Evolutionary conservation across 2,329 filamentous ascomycete species (phyloP), one percentile per base, ranked within the genome.

Genomic region (Parafenestella ontariensis): DNA sequence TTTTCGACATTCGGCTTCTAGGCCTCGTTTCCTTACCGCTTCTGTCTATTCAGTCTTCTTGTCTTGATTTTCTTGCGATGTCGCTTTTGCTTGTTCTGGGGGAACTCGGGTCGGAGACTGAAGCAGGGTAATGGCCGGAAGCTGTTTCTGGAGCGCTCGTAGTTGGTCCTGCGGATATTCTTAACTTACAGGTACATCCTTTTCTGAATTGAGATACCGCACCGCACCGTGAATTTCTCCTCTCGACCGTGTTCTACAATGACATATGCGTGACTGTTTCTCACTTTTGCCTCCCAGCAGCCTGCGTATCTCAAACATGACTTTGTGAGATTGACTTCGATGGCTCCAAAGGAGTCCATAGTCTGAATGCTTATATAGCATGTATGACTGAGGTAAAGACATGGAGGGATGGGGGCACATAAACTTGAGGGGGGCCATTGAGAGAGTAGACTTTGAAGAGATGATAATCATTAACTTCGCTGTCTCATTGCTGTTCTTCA

Each of bases 71-170:
- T 13, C 41, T 31, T 46, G 42, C 31, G 31, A 39, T 24, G 26
- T 8, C 17, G 39, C 24, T 28, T 47, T 37, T 51, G 47, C 40
- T 20, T 45, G 34, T 51, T 10, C 29, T 46, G n/a, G 17, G 24
- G 29, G 13, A 42, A 20, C 17, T 36, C 20, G 45, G 18, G 10
- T 42, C 40, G 29, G 42, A 41, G 44, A 51, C 44, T 52, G 49
- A 44, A 11, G n/a, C 6, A 24, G 13, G 37, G 18, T 60, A 60
- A 58, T 62, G 46, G 49, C 37, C 37, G 52, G 59, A 54, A 46
- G 48, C 24, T 56, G 52, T 46, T 40, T 23, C 9, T n/a, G 45
- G 18, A 26, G 18, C 24, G 17, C 21, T 18, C 20, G 24, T 43
- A 46, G 37, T 21, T 31, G 44, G 37, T 48, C 43, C 45, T 51